Evolutionary conservation across 345 rosid species (phyloP).

Genomic region (Citrus trifoliata): DNA sequence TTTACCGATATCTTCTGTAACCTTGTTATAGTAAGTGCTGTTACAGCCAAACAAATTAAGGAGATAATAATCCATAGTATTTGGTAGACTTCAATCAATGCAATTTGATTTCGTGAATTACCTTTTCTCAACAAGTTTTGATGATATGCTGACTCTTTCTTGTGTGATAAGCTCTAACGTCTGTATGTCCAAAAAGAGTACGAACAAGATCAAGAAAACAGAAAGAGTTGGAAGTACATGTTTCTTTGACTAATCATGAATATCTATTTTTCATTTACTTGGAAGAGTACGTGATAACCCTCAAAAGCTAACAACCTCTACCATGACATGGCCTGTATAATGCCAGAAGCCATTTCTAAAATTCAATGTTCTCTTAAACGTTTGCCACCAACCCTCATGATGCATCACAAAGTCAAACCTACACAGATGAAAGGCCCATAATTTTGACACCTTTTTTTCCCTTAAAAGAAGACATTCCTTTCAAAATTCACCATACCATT

Average conservation of each 20-base stretch:
- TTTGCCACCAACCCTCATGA: neutral
- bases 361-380: neutral
- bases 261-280: neutral
- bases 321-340: neutral
- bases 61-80: constrained; percentile 4
- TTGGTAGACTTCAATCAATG: constrained; percentile 4
- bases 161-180: constrained; percentile 60
- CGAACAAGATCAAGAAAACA: neutral
- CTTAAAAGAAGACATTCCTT: neutral
- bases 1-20: constrained; percentile 36
- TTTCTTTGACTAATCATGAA: neutral
- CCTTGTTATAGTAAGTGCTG: constrained; percentile 57
- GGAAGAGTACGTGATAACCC: neutral
- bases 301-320: neutral
- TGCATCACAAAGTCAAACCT: neutral
- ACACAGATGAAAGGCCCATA: neutral
- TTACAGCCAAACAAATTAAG: constrained; percentile 2
- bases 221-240: neutral
- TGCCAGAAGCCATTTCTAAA: neutral
- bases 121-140: constrained; percentile 56
- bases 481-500: neutral
- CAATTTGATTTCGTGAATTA: constrained; percentile 23
- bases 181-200: constrained; percentile 22
- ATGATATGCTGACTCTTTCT: constrained; percentile 47
- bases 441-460: neutral